A percentile compares a stretch with the other conserved stretches of the same genome.
Evolutionary conservation across 805 yeast species (phyloP).

Genomic region (Schizosaccharomyces osmophilus): DNA sequence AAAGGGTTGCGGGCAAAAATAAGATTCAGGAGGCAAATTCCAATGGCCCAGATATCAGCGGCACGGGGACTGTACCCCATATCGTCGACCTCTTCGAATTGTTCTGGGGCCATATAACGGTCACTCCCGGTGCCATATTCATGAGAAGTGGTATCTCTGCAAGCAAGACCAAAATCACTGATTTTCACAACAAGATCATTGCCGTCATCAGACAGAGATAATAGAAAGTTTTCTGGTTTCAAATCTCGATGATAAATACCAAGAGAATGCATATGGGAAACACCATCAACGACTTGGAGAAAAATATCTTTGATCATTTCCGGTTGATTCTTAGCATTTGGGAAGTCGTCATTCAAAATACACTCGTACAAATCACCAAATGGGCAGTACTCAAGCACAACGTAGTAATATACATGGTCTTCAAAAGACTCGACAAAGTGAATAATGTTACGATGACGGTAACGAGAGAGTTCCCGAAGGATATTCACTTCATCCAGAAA

Average conservation of each 20-base stretch:
- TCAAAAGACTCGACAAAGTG: slow-evolving; percentile 51
- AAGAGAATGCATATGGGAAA: slow-evolving; percentile 55
- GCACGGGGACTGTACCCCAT: slow-evolving; percentile 25
- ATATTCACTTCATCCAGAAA: neutral
- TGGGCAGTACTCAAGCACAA: slow-evolving; percentile 64
- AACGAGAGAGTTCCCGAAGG: slow-evolving; percentile 12
- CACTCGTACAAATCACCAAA: slow-evolving; percentile 72
- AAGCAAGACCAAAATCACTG: slow-evolving; percentile 81
- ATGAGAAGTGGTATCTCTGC: slow-evolving; percentile 34
- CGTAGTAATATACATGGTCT: slow-evolving; percentile 26
- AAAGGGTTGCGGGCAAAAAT: slow-evolving; percentile 75
- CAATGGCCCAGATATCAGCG: slow-evolving; percentile 68
- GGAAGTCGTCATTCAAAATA: slow-evolving; percentile 69
- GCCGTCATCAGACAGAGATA: slow-evolving; percentile 28
- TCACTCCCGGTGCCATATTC: slow-evolving; percentile 67
- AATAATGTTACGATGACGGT: slow-evolving; percentile 47
- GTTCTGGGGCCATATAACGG: slow-evolving; percentile 82
- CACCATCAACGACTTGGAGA: slow-evolving; percentile 57
- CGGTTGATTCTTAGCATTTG: slow-evolving; percentile 40
- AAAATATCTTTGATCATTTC: slow-evolving; percentile 40
- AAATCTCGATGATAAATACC: slow-evolving; percentile 84
- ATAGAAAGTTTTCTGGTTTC: slow-evolving; percentile 80
- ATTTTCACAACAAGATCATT: slow-evolving; percentile 29
- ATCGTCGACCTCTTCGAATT: slow-evolving; percentile 55
- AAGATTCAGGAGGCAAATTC: slow-evolving; percentile 55